These are phyloP conservation scores for Silene conica DNA, from an alignment of 148 eudicot species.

Conservation along the genomic window DNA sequence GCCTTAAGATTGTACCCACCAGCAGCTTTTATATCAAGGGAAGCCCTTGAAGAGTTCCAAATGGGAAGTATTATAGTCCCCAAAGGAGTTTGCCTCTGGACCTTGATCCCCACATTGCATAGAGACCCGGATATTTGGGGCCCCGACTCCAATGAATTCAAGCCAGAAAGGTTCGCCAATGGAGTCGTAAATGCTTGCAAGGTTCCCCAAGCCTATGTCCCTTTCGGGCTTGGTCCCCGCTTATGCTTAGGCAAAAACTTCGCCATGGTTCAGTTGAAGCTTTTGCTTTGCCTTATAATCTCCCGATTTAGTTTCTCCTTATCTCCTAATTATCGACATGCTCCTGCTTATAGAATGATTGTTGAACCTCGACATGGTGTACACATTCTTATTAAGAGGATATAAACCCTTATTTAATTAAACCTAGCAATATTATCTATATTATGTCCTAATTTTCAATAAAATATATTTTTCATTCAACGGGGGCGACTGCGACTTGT, in stretches of 20 bases:
- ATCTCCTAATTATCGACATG: slow-evolving; percentile 63
- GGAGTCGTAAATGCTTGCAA: slow-evolving; percentile 69
- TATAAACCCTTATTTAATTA: not conserved
- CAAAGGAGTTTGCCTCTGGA: slow-evolving; percentile 82
- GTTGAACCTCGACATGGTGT: slow-evolving; percentile 76
- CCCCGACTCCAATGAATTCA: slow-evolving; percentile 55
- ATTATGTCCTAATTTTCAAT: not conserved
- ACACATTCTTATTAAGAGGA: slow-evolving; percentile 45
- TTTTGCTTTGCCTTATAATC: slow-evolving; percentile 44
- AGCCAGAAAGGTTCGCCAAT: slow-evolving; percentile 62
- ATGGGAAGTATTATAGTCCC: slow-evolving; percentile 58
- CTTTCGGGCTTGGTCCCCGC: slow-evolving; percentile 74
- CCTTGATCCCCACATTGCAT: slow-evolving; percentile 76
- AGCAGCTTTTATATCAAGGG: slow-evolving; percentile 82
- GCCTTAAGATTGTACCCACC: slow-evolving; percentile 71
- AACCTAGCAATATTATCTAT: not conserved
- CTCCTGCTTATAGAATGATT: slow-evolving; percentile 75
- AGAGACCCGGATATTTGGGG: slow-evolving; percentile 75
- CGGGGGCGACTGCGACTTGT: no score
- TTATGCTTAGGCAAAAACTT: slow-evolving; percentile 71
- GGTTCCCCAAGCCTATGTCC: slow-evolving; percentile 68
- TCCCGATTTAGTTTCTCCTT: slow-evolving; percentile 55
- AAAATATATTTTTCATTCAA: no score
- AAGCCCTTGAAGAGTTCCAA: slow-evolving; percentile 61
- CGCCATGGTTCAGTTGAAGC: slow-evolving; percentile 67